phyloP scores from a whole-genome alignment of 805 yeast species.

The Yarrowia phangngaensis region DNA sequence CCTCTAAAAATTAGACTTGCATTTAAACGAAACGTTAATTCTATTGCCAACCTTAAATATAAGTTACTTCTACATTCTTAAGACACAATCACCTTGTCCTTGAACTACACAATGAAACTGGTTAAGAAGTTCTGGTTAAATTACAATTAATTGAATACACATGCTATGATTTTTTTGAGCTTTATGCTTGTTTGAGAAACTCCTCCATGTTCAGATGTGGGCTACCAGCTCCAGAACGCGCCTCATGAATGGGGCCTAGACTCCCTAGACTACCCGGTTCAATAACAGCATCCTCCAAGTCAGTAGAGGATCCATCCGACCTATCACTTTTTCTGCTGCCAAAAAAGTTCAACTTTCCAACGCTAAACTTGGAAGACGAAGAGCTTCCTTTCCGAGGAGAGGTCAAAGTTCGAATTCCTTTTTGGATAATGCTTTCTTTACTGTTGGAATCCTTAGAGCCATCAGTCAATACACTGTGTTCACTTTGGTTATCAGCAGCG shows the following conservation, averaged over 20 bases:
- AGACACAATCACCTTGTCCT: too few relatives aligned
- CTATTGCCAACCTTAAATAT: too few relatives aligned
- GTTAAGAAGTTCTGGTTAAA: too few relatives aligned
- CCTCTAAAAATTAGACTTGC: too few relatives aligned
- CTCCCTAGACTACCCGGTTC: not conserved
- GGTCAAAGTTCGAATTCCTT: conserved; percentile 14
- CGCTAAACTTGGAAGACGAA: conserved; percentile 15
- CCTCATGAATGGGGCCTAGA: conserved; percentile 9
- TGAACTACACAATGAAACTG: too few relatives aligned
- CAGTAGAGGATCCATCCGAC: conserved; percentile 5
- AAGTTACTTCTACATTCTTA: too few relatives aligned
- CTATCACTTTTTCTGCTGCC: conserved; percentile 11
- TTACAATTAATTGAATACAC: not conserved
- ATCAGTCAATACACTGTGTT: conserved; percentile 6
- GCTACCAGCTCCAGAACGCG: conserved; percentile 8
- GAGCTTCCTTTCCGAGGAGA: conserved; percentile 6
- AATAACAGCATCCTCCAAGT: not conserved
- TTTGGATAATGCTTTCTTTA: conserved; percentile 16
- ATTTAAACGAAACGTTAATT: too few relatives aligned
- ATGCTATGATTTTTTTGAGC: not conserved
- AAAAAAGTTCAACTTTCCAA: conserved; percentile 17
- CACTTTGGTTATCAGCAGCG: conserved; percentile 8
- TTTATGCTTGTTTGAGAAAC: conserved; percentile 15
- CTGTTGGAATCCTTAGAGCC: conserved; percentile 20
- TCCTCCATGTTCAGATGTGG: conserved; percentile 25